Conservation (phyloP, 306 rosid species). For the Parietaria judaica region DNA sequence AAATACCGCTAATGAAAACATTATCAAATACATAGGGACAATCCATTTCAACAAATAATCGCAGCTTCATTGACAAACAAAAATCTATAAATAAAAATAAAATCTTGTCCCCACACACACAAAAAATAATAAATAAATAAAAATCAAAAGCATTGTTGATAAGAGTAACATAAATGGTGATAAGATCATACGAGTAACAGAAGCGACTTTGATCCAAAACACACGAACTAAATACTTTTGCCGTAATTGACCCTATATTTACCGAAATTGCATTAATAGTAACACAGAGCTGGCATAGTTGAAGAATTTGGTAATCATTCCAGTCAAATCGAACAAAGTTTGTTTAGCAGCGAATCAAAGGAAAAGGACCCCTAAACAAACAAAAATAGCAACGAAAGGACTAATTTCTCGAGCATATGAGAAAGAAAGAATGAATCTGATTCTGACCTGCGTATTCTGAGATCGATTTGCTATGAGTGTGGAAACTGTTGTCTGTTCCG, state of each 20-base stretch:
- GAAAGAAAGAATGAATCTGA: not conserved
- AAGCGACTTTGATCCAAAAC: not conserved
- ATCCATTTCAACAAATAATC: not conserved
- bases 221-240: not conserved
- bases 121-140: not conserved
- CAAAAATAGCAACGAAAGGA: not conserved
- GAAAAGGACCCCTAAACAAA: not conserved
- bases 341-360: not conserved
- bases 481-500: not conserved
- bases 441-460: slow-evolving; percentile 39
- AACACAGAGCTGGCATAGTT: too few species aligned
- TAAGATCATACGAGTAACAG: not conserved
- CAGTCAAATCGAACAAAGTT: not conserved
- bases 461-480: slow-evolving; percentile 17
- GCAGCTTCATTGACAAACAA: not conserved
- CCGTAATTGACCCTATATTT: too few species aligned
- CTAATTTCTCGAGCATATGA: not conserved
- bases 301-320: not conserved
- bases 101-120: not conserved
- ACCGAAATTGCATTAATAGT: too few species aligned
- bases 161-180: not conserved
- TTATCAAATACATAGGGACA: not conserved
- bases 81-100: not conserved
- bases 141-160: not conserved
- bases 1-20: not conserved